A percentile compares a stretch with the other conserved stretches of the same genome.
These are phyloP conservation scores for Agrocybe pediades DNA, from an alignment of 768 basidiomycete species.

Conservation along the genomic window DNA sequence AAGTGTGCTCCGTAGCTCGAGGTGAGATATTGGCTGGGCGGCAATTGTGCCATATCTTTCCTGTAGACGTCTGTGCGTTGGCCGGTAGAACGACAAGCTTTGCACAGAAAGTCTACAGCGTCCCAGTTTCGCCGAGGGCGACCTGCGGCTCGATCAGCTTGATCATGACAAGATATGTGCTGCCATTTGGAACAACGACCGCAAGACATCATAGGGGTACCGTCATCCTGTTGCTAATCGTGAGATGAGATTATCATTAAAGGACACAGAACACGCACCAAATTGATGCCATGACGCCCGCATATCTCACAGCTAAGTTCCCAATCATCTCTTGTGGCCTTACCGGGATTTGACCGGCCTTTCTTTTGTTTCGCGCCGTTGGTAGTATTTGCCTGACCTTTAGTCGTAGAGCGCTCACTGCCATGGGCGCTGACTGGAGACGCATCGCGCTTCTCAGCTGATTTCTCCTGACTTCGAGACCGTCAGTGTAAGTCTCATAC, in stretches of 20 bases:
- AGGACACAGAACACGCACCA: slow-evolving; percentile 47
- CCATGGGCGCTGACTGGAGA: background rate
- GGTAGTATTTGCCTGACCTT: slow-evolving; percentile 20
- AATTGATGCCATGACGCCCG: slow-evolving; percentile 66
- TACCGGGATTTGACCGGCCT: slow-evolving; percentile 49
- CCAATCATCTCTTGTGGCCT: slow-evolving; percentile 72
- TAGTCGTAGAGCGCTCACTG: slow-evolving; percentile 4
- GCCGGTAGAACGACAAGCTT: slow-evolving; percentile 47
- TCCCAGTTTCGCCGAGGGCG: slow-evolving; percentile 81
- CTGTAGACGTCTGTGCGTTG: slow-evolving; percentile 7
- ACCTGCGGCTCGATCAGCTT: slow-evolving; percentile 63
- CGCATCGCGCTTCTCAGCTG: background rate
- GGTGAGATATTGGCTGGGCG: slow-evolving; percentile 10
- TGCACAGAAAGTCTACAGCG: slow-evolving; percentile 79
- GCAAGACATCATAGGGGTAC: slow-evolving; percentile 78
- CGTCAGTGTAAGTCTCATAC: background rate
- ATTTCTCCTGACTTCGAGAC: slow-evolving; percentile 6
- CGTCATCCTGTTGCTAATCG: slow-evolving; percentile 63
- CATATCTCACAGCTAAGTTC: slow-evolving; percentile 90
- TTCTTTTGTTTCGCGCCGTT: slow-evolving; percentile 9
- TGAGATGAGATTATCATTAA: slow-evolving; percentile 10
- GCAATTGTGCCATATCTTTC: slow-evolving; percentile 1
- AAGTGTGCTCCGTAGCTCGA: slow-evolving; percentile 8
- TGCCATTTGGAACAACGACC: slow-evolving; percentile 87
- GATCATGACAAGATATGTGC: slow-evolving; percentile 85